Evolutionary conservation across 345 rosid species (phyloP).

Genomic region (Sapria himalayana): DNA sequence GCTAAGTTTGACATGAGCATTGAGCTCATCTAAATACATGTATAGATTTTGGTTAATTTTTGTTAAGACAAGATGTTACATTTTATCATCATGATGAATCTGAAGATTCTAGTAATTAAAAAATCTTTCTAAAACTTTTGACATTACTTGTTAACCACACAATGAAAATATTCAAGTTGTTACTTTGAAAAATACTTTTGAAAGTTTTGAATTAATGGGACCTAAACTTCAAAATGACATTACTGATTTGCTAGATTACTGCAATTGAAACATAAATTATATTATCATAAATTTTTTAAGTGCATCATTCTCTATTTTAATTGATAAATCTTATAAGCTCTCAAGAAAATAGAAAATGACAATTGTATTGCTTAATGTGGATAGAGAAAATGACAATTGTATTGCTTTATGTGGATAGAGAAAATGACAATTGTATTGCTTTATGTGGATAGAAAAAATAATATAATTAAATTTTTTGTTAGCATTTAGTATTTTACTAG

Average conservation of each 20-base stretch:
- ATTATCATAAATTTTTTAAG: neutral
- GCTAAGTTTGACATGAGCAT: neutral
- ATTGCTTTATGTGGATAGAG: too few relatives aligned
- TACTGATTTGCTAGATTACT: neutral
- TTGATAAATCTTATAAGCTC: conserved; percentile 4
- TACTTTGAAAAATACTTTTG: conserved; percentile 1
- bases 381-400: too few relatives aligned
- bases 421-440: too few relatives aligned
- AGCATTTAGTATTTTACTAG: neutral
- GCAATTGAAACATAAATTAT: neutral
- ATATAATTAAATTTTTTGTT: conserved; percentile 1
- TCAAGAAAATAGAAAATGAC: conserved; percentile 5
- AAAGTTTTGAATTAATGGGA: neutral
- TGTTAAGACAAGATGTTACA: conserved; percentile 2
- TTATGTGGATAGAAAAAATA: neutral
- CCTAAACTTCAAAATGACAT: conserved; percentile 1
- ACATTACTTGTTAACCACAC: neutral
- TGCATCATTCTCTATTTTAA: neutral
- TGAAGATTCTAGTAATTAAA: conserved; percentile 1
- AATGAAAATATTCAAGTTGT: neutral
- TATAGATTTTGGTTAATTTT: neutral
- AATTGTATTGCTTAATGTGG: neutral
- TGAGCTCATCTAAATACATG: neutral
- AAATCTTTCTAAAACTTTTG: conserved; percentile 5
- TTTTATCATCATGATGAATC: conserved; percentile 6